Evolutionary conservation across 805 yeast genomes (phyloP).

Genomic region (Candida piceae): DNA sequence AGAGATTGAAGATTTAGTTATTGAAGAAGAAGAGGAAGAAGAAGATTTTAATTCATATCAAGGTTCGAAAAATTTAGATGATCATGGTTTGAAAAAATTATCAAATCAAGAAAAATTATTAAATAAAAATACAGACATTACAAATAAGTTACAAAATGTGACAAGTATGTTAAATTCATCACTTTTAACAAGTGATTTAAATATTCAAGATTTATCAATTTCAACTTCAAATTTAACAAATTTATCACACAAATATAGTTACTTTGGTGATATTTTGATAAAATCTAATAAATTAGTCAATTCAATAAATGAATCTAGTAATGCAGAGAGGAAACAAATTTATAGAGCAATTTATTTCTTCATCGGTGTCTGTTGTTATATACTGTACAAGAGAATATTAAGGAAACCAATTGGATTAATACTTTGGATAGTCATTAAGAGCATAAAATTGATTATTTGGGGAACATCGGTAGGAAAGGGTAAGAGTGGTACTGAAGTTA

Average conservation of each 20-base stretch:
- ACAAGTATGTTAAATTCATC: slow-evolving; percentile 45
- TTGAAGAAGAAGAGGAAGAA: slow-evolving; percentile 6
- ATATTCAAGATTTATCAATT: slow-evolving; percentile 41
- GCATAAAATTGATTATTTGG: slow-evolving; percentile 23
- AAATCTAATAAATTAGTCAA: slow-evolving; percentile 43
- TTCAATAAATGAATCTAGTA: slow-evolving; percentile 48
- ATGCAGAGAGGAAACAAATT: slow-evolving; percentile 42
- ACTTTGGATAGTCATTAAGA: slow-evolving; percentile 42
- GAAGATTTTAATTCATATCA: background rate
- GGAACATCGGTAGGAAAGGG: slow-evolving; percentile 9
- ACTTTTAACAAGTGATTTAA: slow-evolving; percentile 46
- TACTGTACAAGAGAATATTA: slow-evolving; percentile 44
- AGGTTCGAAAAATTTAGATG: slow-evolving; percentile 22
- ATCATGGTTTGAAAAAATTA: slow-evolving; percentile 21
- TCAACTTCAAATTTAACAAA: slow-evolving; percentile 38
- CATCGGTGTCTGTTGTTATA: slow-evolving; percentile 41
- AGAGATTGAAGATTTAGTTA: slow-evolving; percentile 1
- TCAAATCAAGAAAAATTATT: slow-evolving; percentile 38
- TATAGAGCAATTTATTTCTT: slow-evolving; percentile 45
- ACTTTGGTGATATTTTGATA: slow-evolving; percentile 36
- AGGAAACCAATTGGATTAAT: slow-evolving; percentile 39
- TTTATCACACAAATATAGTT: slow-evolving; percentile 38
- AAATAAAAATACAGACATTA: slow-evolving; percentile 41
- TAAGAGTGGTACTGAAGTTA: too few species aligned
- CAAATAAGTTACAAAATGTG: slow-evolving; percentile 42